Evolutionary conservation across 257 asterid species (phyloP), one percentile per base, ranked within the genome.

Genomic region (Nicotiana benthamiana): DNA sequence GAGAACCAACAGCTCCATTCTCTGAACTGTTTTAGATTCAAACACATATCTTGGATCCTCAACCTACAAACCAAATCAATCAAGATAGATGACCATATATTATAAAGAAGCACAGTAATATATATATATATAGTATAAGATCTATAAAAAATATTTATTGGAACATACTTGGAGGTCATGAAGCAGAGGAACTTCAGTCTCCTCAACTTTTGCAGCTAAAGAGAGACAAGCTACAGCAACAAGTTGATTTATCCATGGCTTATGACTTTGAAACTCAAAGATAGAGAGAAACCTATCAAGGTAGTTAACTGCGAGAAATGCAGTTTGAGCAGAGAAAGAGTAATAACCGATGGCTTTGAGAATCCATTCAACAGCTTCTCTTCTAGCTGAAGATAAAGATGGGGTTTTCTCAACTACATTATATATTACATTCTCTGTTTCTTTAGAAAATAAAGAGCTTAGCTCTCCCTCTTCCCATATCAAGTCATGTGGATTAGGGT

Each of bases 141-240:
- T 32, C 36, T 32, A 32, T 32, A 32, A 32, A 32, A 16, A 1
- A 27, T 5, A 3, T 4, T 9, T 34, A 13, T 72, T 43, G 40
- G 24, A 75, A 79, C 94, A 77, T 92, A 93, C 96, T 90, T 94
- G 98, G 83, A 94, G 85, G 81, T 92, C 96, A 68, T 89, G 46
- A 72, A 94, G 93, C 1, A 92, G 92, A 80, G 97, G 98, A 8
- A 88, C 97, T 80, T 83, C 86, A 83, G 90, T 86, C 83, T 92
- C 98, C 74, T 93, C 98, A 75, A 93, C 88, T 88, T 93, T 92
- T 0, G 96, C 95, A 89, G 98, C 96, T 76, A 92, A 84, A 81
- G 97, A 94, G 27, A 94, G 93, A 78, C 92, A 94, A 68, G 94
- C 92, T 34, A 94, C 97, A 63, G 96, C 93, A 83, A 91, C 90